A percentile compares a stretch with the other conserved stretches of the same genome.
phyloP scores from a whole-genome alignment of 139 green algal genomes.

The Zygnema cylindricum region DNA sequence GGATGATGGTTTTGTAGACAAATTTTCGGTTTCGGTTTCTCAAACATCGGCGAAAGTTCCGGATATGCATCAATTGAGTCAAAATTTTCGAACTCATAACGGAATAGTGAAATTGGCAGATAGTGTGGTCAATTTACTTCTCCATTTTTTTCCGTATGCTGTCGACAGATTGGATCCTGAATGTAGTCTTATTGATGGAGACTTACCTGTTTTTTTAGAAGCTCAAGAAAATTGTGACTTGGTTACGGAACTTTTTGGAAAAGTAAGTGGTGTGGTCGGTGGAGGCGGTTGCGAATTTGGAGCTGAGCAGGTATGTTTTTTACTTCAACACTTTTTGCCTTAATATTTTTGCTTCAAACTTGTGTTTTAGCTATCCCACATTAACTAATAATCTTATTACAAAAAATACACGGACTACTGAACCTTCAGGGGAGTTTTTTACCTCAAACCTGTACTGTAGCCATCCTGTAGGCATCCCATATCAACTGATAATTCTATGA shows the following conservation, averaged over 20 bases:
- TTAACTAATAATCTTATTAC: too few species aligned
- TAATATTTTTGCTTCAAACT: too few species aligned
- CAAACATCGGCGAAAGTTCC: not conserved
- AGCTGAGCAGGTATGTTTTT: conserved; percentile 64
- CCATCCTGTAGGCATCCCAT: too few species aligned
- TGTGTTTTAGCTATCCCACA: too few species aligned
- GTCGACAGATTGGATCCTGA: conserved; percentile 74
- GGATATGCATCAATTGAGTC: conserved; percentile 37
- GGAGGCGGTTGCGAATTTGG: conserved; percentile 74
- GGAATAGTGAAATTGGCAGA: conserved; percentile 75
- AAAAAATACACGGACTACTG: too few species aligned
- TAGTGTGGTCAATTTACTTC: conserved; percentile 71
- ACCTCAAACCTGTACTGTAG: too few species aligned
- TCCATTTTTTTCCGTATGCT: conserved; percentile 70
- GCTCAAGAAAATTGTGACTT: not conserved
- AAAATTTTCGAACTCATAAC: conserved; percentile 73
- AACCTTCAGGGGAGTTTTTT: too few species aligned
- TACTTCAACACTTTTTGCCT: too few species aligned
- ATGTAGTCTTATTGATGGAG: conserved; percentile 72
- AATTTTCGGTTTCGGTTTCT: too few species aligned
- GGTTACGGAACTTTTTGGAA: conserved; percentile 13
- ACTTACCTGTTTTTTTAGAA: conserved; percentile 30
- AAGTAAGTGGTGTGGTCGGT: not conserved
- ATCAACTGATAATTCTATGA: too few species aligned
- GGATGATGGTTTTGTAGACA: too few species aligned